Conservation (phyloP, 1,284 basidiomycete genomes). For the Mycena sp. region DNA sequence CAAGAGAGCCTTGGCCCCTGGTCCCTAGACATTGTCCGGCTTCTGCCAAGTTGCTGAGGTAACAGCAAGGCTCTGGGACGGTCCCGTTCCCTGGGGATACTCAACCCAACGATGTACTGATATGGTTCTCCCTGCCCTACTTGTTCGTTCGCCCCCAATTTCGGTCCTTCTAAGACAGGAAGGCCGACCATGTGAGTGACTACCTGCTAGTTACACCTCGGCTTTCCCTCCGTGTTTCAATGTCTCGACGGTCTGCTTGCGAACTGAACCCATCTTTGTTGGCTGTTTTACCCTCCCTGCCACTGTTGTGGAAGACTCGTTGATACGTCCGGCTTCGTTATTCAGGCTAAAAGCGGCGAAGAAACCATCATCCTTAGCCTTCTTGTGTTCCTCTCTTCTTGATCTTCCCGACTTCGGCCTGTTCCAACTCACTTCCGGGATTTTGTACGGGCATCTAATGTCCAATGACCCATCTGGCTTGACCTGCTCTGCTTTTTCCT, state of each 20-base stretch:
- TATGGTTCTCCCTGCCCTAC: slow-evolving; percentile 35
- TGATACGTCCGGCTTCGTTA: slow-evolving; percentile 18
- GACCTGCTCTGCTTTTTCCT: slow-evolving; percentile 26
- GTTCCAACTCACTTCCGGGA: slow-evolving; percentile 31
- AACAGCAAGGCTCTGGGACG: slow-evolving; percentile 24
- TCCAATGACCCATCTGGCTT: slow-evolving; percentile 18
- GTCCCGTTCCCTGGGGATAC: slow-evolving; percentile 4
- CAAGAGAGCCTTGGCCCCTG: slow-evolving; percentile 44
- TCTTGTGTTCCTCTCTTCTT: slow-evolving; percentile 25
- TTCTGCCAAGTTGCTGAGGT: slow-evolving; percentile 31
- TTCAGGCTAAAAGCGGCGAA: slow-evolving; percentile 38
- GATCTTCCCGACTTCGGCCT: slow-evolving; percentile 38
- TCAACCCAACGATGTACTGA: slow-evolving; percentile 18
- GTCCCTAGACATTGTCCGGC: slow-evolving; percentile 20
- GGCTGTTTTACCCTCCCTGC: slow-evolving; percentile 20
- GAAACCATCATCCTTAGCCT: slow-evolving; percentile 39
- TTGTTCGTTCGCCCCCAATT: slow-evolving; percentile 43
- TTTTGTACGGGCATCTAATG: slow-evolving; percentile 25
- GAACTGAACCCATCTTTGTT: slow-evolving; percentile 6
- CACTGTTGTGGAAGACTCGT: slow-evolving; percentile 8
- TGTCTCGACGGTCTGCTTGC: slow-evolving; percentile 35
- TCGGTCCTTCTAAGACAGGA: slow-evolving; percentile 46
- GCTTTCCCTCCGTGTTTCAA: slow-evolving; percentile 35
- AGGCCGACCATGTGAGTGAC: slow-evolving; percentile 43
- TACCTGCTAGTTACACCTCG: slow-evolving; percentile 42